These are phyloP conservation scores for Yarrowia divulgata DNA, from an alignment of 805 yeast genomes.

Conservation along the genomic window DNA sequence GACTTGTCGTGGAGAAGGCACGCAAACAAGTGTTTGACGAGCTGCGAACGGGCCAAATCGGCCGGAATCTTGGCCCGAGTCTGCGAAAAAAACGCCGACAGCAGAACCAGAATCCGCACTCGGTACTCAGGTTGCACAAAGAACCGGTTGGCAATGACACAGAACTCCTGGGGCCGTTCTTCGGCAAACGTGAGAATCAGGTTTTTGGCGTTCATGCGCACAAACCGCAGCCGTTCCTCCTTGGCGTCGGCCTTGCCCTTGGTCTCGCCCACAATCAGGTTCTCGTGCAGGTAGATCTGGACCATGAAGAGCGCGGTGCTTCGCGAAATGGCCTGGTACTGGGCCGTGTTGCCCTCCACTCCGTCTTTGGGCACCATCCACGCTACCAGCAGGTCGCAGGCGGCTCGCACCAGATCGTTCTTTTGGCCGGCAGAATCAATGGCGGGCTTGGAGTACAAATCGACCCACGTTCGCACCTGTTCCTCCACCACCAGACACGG, in stretches of 20 bases:
- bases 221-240: constrained; percentile 60
- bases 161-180: constrained; percentile 52
- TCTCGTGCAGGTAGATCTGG: constrained; percentile 44
- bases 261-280: constrained; percentile 39
- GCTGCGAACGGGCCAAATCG: constrained; percentile 34
- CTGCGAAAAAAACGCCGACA: constrained; percentile 50
- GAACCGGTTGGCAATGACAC: constrained; percentile 52
- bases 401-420: constrained; percentile 50
- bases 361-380: constrained; percentile 46
- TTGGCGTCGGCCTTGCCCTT: constrained; percentile 48
- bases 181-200: constrained; percentile 56
- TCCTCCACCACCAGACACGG: constrained; percentile 48
- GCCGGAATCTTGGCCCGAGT: constrained; percentile 34
- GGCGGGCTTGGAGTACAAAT: constrained; percentile 58
- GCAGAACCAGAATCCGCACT: constrained; percentile 52
- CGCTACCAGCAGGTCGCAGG: constrained; percentile 49
- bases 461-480: constrained; percentile 57
- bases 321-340: constrained; percentile 44
- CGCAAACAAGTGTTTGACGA: constrained; percentile 49
- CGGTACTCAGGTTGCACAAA: constrained; percentile 52
- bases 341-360: constrained; percentile 36
- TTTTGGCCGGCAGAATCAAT: constrained; percentile 66
- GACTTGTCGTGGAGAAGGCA: constrained; percentile 55
- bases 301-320: constrained; percentile 45
- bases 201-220: constrained; percentile 55